A percentile compares a stretch with the other conserved stretches of the same genome.
Evolutionary conservation across 345 rosid species (phyloP).

Genomic region (Populus deltoides): DNA sequence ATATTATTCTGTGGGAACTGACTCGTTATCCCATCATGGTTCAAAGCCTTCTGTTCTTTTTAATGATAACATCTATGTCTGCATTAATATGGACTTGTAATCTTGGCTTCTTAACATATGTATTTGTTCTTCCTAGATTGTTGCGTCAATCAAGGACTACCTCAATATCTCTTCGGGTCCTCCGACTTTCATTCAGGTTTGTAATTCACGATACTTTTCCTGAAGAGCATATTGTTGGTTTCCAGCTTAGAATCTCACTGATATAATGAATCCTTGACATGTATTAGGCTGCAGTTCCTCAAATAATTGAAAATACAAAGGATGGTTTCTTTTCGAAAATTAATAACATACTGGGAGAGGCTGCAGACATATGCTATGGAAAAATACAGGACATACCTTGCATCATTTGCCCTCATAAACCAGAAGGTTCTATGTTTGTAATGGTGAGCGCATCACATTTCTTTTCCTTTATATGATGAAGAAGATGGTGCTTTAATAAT

Average conservation of each 20-base stretch:
- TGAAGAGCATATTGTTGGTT: neutral
- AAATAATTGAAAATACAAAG: slow-evolving; percentile 55
- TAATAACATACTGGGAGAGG: slow-evolving; percentile 37
- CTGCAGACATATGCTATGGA: slow-evolving; percentile 48
- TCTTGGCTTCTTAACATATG: neutral
- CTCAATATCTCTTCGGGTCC: slow-evolving; percentile 40
- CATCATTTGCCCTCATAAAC: slow-evolving; percentile 54
- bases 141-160: slow-evolving; percentile 33
- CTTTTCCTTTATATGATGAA: neutral
- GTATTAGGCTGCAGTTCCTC: slow-evolving; percentile 64
- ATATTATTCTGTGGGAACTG: too few species aligned
- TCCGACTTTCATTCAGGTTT: slow-evolving; percentile 53
- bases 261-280: neutral
- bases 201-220: slow-evolving; percentile 3
- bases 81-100: too few species aligned
- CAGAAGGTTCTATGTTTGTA: slow-evolving; percentile 65
- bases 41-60: neutral
- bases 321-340: slow-evolving; percentile 57
- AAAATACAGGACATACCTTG: slow-evolving; percentile 58
- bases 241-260: neutral
- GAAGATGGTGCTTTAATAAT: neutral
- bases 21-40: neutral
- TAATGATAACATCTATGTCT: neutral
- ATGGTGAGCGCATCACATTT: slow-evolving; percentile 42
- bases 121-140: slow-evolving; percentile 30